Base-by-base conservation (phyloP, 495 filamentous ascomycete species). In the Annulohypoxylon moriforme region DNA sequence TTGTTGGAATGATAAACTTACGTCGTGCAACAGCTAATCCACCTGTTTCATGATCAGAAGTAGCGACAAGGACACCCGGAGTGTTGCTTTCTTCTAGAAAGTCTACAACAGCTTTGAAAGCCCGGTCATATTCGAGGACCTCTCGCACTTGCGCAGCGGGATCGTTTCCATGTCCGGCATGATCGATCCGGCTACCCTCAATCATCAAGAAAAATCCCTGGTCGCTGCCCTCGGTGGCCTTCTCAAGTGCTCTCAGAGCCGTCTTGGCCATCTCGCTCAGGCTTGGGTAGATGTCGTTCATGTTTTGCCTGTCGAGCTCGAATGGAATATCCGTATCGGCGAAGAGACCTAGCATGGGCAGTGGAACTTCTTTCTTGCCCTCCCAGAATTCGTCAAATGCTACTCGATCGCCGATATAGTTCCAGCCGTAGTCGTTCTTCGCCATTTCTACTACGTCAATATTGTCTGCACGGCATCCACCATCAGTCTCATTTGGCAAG, bases 191-290 rank as follows among this genome's bases (percentile, higher is more conserved):
- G 71, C 92, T 94, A 4, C 96, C 96, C 78, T 99, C 96, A 65
- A 99, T 95, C 95, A 99, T 96, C 64, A 99, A 79, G 83, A 99
- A 98, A 85, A 99, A 99, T 1, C 96, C 96, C 78, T 97, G 88
- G 24, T 98, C 93, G 60, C 87, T 93, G 75, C 93, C 86, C 75
- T 88, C 84, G 0, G 96, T 98, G 0, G 95, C 96, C n/a, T 89
- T 87, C 66, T 89, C 89, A 14, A 99, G 85, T 1, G 91, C 90
- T 29, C 81, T 88, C 65, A 98, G 75, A 2, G 96, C 96, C 22
- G 92, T 92, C 63, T 85, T 84, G 1, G 96, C 87, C 96, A 98
- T 98, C 78, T 97, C 95, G 72, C 93, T 92, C 34, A 98, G 82
- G 27, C 93, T 94, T 6, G 96, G 96, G 72, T 97, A 98, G 3